Evolutionary conservation across 345 rosid species (phyloP).

Genomic region (Eucalyptus shirleyi): DNA sequence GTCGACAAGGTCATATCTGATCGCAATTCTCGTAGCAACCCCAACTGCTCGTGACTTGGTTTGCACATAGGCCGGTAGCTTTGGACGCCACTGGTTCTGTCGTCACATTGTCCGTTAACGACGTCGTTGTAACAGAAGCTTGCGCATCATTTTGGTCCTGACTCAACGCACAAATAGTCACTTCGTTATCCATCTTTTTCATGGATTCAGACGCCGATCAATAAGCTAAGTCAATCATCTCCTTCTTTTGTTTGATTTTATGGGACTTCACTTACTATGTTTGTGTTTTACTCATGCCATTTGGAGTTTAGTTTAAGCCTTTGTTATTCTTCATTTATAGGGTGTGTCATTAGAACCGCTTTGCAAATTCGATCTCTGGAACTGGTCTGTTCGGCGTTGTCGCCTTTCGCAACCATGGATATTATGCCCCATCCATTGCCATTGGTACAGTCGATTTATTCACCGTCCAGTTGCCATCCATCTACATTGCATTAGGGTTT

Average conservation of each 20-base stretch:
- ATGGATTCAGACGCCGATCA: too few relatives aligned
- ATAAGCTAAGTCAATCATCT: too few relatives aligned
- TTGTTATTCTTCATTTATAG: too few relatives aligned
- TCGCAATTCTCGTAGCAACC: not conserved
- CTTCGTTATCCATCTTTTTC: too few relatives aligned
- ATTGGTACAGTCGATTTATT: not conserved
- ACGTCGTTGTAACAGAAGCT: not conserved
- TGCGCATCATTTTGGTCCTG: not conserved
- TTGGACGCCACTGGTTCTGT: not conserved
- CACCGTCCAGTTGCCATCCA: too few relatives aligned
- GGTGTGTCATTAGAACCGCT: too few relatives aligned
- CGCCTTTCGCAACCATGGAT: not conserved
- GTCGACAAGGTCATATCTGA: not conserved
- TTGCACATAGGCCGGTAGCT: not conserved
- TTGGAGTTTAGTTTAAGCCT: too few relatives aligned
- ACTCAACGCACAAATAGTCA: too few relatives aligned
- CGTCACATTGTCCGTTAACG: not conserved
- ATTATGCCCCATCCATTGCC: not conserved
- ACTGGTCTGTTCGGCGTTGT: fast-evolving
- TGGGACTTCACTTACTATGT: too few relatives aligned
- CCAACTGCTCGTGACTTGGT: not conserved
- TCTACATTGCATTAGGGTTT: too few relatives aligned
- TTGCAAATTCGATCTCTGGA: fast-evolving
- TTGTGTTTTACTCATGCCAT: too few relatives aligned
- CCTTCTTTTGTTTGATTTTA: too few relatives aligned